Base-by-base conservation (phyloP, 2,329 filamentous ascomycete genomes). In the Corynespora cassiicola region DNA sequence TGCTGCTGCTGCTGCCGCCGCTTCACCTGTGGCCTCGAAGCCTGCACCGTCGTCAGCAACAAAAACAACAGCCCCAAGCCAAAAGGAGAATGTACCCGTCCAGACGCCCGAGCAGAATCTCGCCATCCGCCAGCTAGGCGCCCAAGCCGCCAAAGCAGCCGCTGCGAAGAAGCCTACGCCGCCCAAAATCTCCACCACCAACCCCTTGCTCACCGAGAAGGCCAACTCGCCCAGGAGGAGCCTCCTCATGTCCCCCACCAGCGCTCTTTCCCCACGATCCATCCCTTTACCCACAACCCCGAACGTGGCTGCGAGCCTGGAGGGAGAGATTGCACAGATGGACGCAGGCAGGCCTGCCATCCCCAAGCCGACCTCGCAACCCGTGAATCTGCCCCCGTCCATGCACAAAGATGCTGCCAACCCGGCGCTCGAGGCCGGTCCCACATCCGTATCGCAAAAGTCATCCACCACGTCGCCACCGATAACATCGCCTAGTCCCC, bases 121-220 rank as follows among this genome's bases (percentile, higher is more conserved):
- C 9, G 64, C 66, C 2, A 63, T 70, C 27, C 58, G 64, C 17
- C 56, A 65, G 28, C 42, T 68, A 30, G 62, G 63, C 17, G 65
- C 63, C 26, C 58, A 71, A 49, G 65, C 66, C 28, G 64, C 67
- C 7, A 61, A 61, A 27, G 52, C 63, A 12, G 66, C 63, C 5
- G 63, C 66, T 5, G 47, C 61, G 12, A 68, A 65, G 60, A 70
- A 65, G 39, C 54, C 51, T 20, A 35, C 41, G 1, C 65, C 62
- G 6, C 43, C 45, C 9, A 61, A 60, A 21, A 66, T 67, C 36
- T 55, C 61, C 14, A 68, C 62, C 2, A 66, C 63, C 3, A 69
- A 66, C 37, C 65, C 54, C 37, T 52, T 60, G 56, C 52, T 61
- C 47, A 53, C 56, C 1, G 55, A 65, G 52, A 68, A 68, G 45